phyloP scores from a whole-genome alignment of 129 eudicot species.

The Chrysanthemum makinoi region DNA sequence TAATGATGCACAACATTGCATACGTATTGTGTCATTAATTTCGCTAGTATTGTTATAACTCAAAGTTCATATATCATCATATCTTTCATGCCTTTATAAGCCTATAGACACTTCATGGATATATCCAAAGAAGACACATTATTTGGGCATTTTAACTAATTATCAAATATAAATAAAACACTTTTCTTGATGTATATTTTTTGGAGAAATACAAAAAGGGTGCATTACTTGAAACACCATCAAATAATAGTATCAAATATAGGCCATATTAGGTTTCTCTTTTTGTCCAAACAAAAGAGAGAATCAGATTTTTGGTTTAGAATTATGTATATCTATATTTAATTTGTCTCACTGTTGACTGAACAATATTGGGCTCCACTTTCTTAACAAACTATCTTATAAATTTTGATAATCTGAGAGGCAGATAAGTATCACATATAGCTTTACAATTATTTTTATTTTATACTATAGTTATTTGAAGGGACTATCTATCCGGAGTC shows the following conservation, averaged over 20 bases:
- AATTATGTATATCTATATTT: background rate
- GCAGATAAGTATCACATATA: no score
- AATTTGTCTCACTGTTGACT: slow-evolving; percentile 12
- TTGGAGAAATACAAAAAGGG: background rate
- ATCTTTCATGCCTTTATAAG: background rate
- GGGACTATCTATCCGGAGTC: no score
- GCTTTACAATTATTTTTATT: no score
- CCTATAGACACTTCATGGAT: no score
- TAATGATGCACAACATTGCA: no score
- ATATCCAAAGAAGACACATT: no score
- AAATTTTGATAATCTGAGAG: no score
- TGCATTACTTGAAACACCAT: slow-evolving; percentile 3
- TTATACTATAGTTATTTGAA: no score
- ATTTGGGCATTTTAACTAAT: no score
- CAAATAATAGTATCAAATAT: slow-evolving; percentile 15
- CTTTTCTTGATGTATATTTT: background rate
- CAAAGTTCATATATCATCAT: background rate
- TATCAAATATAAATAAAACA: no score
- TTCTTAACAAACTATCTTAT: background rate
- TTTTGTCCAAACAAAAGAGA: slow-evolving; percentile 23
- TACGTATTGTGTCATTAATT: no score
- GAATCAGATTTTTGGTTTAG: slow-evolving; percentile 1
- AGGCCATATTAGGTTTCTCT: slow-evolving; percentile 15
- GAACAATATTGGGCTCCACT: background rate
- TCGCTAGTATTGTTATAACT: no score